phyloP scores from a whole-genome alignment of 2,329 filamentous ascomycete species.

The Beauveria brongniartii region DNA sequence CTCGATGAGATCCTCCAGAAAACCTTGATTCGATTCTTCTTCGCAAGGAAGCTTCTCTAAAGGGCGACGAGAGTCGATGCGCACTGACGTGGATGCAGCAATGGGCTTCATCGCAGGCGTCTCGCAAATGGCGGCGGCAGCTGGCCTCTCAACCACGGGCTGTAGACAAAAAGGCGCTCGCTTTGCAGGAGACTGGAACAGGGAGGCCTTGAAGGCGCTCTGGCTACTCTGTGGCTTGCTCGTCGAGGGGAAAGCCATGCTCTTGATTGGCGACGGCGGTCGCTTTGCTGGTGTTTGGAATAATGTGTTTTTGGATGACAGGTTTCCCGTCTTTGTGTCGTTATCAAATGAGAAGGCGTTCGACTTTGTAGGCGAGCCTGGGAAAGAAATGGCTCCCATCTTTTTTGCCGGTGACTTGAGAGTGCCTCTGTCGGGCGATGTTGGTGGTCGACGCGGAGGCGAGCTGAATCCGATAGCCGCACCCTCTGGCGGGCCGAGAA shows the following conservation, averaged over 20 bases:
- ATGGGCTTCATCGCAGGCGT: constrained; percentile 30
- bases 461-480: constrained; percentile 37
- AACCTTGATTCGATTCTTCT: constrained; percentile 19
- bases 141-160: constrained; percentile 22
- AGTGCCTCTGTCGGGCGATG: constrained; percentile 45
- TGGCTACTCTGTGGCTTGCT: constrained; percentile 22
- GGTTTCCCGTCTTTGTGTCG: not conserved
- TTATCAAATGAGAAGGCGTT: constrained; percentile 6
- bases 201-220: constrained; percentile 37
- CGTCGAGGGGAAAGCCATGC: constrained; percentile 22
- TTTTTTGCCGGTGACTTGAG: constrained; percentile 49
- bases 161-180: constrained; percentile 29
- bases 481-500: constrained; percentile 28
- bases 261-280: constrained; percentile 36
- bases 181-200: constrained; percentile 47
- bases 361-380: constrained; percentile 26
- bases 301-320: constrained; percentile 30
- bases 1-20: constrained; percentile 18
- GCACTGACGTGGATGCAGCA: constrained; percentile 24
- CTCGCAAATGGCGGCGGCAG: constrained; percentile 17
- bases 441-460: constrained; percentile 46
- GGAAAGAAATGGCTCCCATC: constrained; percentile 23
- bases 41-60: constrained; percentile 31
- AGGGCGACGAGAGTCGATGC: constrained; percentile 19
- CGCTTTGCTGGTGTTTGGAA: constrained; percentile 45